A percentile compares a stretch with the other conserved stretches of the same genome.
Conservation (phyloP, 192 early-diverging fungal species). For the Coemansia sp. region DNA sequence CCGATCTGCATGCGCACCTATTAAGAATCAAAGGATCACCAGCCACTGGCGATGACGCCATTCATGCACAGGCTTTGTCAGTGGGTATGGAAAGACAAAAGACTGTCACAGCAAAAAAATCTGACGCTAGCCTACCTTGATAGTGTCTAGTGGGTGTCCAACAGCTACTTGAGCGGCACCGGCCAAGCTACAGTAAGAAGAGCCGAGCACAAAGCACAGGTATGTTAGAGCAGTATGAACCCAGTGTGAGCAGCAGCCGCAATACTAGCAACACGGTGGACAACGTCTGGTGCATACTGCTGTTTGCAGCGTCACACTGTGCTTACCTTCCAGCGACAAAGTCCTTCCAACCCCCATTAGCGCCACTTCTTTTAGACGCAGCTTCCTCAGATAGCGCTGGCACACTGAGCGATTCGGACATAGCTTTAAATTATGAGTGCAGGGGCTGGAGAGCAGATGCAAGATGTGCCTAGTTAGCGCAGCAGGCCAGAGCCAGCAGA, state of each 20-base stretch:
- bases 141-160: constrained; percentile 83
- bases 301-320: background rate
- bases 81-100: background rate
- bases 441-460: background rate
- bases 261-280: background rate
- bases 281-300: background rate
- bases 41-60: constrained; percentile 17
- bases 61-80: constrained; percentile 1
- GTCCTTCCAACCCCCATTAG: constrained; percentile 53
- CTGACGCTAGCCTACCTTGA: constrained; percentile 58
- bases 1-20: constrained; percentile 74
- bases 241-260: background rate
- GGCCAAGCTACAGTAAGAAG: constrained; percentile 50
- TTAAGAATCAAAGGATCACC: background rate
- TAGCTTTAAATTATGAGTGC: background rate
- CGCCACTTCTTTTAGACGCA: background rate
- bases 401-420: constrained; percentile 18
- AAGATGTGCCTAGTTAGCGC: background rate
- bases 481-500: background rate
- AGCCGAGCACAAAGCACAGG: background rate
- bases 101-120: background rate
- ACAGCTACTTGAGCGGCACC: constrained; percentile 64
- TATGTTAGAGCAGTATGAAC: background rate
- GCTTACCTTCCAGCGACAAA: constrained; percentile 65
- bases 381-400: constrained; percentile 12